Conservation (phyloP, 129 eudicot genomes). For the carrot (Daucus carota) region DH1_v3.0 NC_030381.2:52079501-52080000, state of each 20-base stretch:
- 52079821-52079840: too few relatives aligned
- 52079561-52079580: neutral
- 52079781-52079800: constrained; percentile 26
- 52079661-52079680: constrained; percentile 14
- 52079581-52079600: neutral
- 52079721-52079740: constrained; percentile 35
- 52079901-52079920: too few relatives aligned
- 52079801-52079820: neutral
- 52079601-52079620: neutral
- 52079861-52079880: too few relatives aligned
- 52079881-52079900: too few relatives aligned
- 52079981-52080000: too few relatives aligned
- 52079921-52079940: too few relatives aligned
- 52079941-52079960: too few relatives aligned
- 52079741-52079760: constrained; percentile 54
- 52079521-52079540: too few relatives aligned
- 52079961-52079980: too few relatives aligned
- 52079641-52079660: constrained; percentile 18
- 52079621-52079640: neutral
- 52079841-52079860: too few relatives aligned
- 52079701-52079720: constrained; percentile 68
- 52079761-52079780: constrained; percentile 38
- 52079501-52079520: too few relatives aligned
- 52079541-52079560: too few relatives aligned
- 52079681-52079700: constrained; percentile 47